phyloP scores from a whole-genome alignment of 805 yeast genomes.

The Ogataea paraovalis region DNA sequence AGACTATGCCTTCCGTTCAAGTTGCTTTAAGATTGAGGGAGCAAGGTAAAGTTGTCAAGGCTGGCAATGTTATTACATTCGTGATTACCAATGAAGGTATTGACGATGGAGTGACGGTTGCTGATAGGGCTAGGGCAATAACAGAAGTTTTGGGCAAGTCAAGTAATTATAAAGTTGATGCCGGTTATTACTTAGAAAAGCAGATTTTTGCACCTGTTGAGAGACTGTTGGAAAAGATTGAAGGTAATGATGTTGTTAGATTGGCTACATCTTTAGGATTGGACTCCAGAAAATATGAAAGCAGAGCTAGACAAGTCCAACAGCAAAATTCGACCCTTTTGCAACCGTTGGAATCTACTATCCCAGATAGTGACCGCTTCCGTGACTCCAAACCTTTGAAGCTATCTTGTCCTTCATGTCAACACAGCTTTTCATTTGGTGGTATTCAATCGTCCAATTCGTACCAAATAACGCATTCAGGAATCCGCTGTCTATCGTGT shows the following conservation, averaged over 20 bases:
- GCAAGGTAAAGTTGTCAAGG: conserved; percentile 83
- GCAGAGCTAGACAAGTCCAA: conserved; percentile 39
- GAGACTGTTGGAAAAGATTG: conserved; percentile 77
- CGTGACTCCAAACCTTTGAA: conserved; percentile 53
- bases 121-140: conserved; percentile 81
- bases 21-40: conserved; percentile 79
- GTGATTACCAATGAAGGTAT: conserved; percentile 56
- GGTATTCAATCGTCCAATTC: conserved; percentile 67
- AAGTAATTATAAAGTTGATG: conserved; percentile 61
- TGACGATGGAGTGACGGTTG: conserved; percentile 40
- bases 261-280: conserved; percentile 76
- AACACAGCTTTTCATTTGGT: conserved; percentile 56
- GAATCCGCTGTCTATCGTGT: conserved; percentile 69
- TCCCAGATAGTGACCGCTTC: conserved; percentile 80
- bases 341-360: conserved; percentile 75
- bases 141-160: conserved; percentile 61
- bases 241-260: conserved; percentile 78
- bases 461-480: conserved; percentile 60
- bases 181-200: conserved; percentile 74
- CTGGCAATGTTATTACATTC: conserved; percentile 86
- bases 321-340: conserved; percentile 38
- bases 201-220: conserved; percentile 90
- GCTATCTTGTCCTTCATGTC: conserved; percentile 59
- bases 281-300: conserved; percentile 61
- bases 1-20: conserved; percentile 80